phyloP scores from a whole-genome alignment of 148 eudicot species.

The Nepenthes gracilis region DNA sequence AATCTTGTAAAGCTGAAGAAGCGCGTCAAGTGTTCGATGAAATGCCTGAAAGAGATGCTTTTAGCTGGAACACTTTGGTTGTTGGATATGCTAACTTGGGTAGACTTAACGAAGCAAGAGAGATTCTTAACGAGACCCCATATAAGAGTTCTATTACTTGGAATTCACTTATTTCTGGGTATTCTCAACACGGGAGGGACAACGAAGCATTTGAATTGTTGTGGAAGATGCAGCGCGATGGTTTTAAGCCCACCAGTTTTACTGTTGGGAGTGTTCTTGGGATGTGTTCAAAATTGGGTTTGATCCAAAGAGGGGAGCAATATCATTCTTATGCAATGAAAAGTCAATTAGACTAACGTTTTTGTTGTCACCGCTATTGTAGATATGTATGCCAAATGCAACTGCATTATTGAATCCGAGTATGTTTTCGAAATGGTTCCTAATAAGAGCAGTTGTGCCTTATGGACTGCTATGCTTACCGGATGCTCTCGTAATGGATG shows the following conservation, averaged over 20 bases:
- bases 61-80: conserved; percentile 62
- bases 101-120: conserved; percentile 42
- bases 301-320: conserved; percentile 42
- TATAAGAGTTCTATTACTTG: conserved; percentile 58
- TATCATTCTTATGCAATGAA: conserved; percentile 52
- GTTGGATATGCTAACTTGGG: conserved; percentile 48
- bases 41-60: conserved; percentile 64
- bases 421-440: conserved; percentile 28
- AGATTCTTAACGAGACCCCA: conserved; percentile 48
- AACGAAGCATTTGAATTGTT: conserved; percentile 41
- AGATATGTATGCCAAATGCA: conserved; percentile 77
- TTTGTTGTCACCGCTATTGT: conserved; percentile 54
- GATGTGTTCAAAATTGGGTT: conserved; percentile 40
- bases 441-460: conserved; percentile 36
- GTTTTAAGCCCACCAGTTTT: conserved; percentile 52
- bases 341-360: conserved; percentile 30
- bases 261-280: conserved; percentile 61
- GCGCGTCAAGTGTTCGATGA: conserved; percentile 55
- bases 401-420: conserved; percentile 41
- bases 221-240: conserved; percentile 45
- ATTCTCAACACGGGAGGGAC: conserved; percentile 38
- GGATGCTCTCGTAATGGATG: conserved; percentile 56
- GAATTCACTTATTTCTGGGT: conserved; percentile 69
- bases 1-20: conserved; percentile 35
- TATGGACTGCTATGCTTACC: conserved; percentile 78